These are phyloP conservation scores for Rhizopus microsporus DNA, from an alignment of 371 early-diverging fungal species.

Conservation along the genomic window DNA sequence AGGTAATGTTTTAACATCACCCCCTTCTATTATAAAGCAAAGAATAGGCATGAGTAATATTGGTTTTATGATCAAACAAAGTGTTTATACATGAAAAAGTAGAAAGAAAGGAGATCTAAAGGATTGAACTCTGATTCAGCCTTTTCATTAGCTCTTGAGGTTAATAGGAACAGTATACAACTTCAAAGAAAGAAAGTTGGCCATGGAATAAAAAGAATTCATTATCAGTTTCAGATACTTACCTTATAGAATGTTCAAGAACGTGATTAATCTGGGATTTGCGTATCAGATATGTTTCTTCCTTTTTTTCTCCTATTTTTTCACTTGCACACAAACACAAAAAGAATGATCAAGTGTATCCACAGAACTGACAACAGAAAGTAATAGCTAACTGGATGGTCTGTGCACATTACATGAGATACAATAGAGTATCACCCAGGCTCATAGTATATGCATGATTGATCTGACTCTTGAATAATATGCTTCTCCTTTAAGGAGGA, in stretches of 20 bases:
- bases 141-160: too few relatives aligned
- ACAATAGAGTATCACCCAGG: too few relatives aligned
- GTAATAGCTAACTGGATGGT: neutral
- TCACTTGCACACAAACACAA: neutral
- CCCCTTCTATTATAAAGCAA: too few relatives aligned
- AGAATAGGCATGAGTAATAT: too few relatives aligned
- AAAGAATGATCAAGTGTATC: neutral
- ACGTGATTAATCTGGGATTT: neutral
- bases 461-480: neutral
- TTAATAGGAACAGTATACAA: too few relatives aligned
- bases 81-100: too few relatives aligned
- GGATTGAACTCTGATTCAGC: too few relatives aligned
- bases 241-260: neutral
- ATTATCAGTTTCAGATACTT: neutral
- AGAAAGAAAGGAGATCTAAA: too few relatives aligned
- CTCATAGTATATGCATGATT: too few relatives aligned
- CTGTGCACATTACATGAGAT: conserved; percentile 3
- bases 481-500: neutral
- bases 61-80: too few relatives aligned
- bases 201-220: neutral
- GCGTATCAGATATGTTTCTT: neutral
- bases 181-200: too few relatives aligned
- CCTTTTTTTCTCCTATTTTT: neutral
- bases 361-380: neutral
- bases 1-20: too few relatives aligned